A percentile compares a stretch with the other conserved stretches of the same genome.
These are phyloP conservation scores for Nothopassalora personata DNA, from an alignment of 2,329 filamentous ascomycete species.

Conservation along the genomic window DNA sequence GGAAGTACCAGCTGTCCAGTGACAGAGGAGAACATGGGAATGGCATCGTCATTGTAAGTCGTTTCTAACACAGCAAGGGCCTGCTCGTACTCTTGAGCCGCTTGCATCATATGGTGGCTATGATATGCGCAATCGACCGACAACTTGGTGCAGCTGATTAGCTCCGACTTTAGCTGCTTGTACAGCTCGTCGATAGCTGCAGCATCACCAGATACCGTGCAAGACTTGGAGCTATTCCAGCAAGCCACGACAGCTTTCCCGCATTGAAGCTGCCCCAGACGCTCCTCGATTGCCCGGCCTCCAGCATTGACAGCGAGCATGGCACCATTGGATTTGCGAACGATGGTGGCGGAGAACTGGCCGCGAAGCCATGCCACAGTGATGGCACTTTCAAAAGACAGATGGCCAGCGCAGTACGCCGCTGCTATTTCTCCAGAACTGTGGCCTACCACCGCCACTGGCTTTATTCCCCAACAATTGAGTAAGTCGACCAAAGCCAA, in stretches of 20 bases:
- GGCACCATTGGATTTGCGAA: conserved; percentile 18
- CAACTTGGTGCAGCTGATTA: conserved; percentile 37
- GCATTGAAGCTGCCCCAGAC: conserved; percentile 16
- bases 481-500: conserved; percentile 46
- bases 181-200: conserved; percentile 33
- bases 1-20: neutral
- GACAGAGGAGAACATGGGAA: conserved; percentile 7
- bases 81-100: neutral
- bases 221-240: conserved; percentile 37
- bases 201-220: conserved; percentile 44
- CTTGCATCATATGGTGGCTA: conserved; percentile 32
- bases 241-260: conserved; percentile 30
- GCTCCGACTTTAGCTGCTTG: conserved; percentile 30
- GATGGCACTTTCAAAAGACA: conserved; percentile 17
- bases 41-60: neutral
- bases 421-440: conserved; percentile 31
- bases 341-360: conserved; percentile 5
- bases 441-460: conserved; percentile 29
- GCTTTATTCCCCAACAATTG: conserved; percentile 14
- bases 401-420: conserved; percentile 25
- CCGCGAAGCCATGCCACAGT: conserved; percentile 20
- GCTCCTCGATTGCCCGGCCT: conserved; percentile 19
- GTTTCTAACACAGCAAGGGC: neutral
- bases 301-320: conserved; percentile 33
- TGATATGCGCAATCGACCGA: conserved; percentile 42